Evolutionary conservation across 2,329 filamentous ascomycete genomes (phyloP).

Genomic region (Clarireedia hainanense): DNA sequence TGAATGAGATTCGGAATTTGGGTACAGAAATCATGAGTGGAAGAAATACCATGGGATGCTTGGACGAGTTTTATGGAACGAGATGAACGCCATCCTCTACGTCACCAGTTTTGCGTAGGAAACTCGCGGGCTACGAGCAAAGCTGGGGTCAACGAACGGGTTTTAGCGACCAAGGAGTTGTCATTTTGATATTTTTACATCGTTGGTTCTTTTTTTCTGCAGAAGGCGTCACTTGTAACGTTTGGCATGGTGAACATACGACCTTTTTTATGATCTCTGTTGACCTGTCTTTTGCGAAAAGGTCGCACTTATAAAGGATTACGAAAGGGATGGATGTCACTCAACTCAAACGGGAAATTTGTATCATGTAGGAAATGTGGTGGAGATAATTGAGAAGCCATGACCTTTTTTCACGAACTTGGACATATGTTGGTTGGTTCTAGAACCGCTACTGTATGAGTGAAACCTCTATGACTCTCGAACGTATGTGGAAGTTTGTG

Average conservation of each 20-base stretch:
- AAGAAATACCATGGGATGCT: constrained; percentile 14
- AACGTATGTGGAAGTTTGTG: too few relatives aligned
- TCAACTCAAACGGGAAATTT: constrained; percentile 12
- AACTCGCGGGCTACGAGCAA: constrained; percentile 32
- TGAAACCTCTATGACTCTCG: too few relatives aligned
- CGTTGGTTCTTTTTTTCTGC: constrained; percentile 20
- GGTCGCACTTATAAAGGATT: neutral
- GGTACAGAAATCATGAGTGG: constrained; percentile 2
- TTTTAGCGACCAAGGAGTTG: constrained; percentile 30
- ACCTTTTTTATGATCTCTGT: constrained; percentile 1
- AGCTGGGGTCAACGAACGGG: constrained; percentile 14
- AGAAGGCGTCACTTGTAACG: constrained; percentile 22
- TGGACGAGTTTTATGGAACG: constrained; percentile 7
- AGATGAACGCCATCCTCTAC: constrained; percentile 20
- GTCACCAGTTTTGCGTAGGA: constrained; percentile 26
- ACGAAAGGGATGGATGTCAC: constrained; percentile 2
- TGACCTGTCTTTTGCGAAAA: neutral
- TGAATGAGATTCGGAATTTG: constrained; percentile 6
- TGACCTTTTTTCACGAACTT: constrained; percentile 13
- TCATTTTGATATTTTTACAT: constrained; percentile 29
- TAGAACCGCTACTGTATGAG: neutral
- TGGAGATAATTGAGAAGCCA: constrained; percentile 24
- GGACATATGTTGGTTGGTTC: neutral
- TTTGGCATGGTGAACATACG: constrained; percentile 9
- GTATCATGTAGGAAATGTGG: constrained; percentile 27